Evolutionary conservation across 208 protist genomes (phyloP).

Genomic region (Crithidia acanthocephali): DNA sequence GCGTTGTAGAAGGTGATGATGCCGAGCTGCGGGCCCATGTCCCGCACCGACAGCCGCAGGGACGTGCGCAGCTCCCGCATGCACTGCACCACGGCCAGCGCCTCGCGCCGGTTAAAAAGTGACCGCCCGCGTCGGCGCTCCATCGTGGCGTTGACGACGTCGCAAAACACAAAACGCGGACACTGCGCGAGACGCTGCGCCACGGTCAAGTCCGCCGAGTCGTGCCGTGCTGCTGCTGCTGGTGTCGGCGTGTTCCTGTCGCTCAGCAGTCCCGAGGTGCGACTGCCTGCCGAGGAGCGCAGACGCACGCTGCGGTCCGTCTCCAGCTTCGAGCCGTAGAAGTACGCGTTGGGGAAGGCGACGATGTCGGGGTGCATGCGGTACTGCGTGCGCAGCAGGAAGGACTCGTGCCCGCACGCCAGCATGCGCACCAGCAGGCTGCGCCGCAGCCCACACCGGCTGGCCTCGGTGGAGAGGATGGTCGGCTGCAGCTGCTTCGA

Average conservation of each 20-base stretch:
- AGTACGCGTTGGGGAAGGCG: constrained; percentile 83
- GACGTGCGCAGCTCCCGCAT: constrained; percentile 72
- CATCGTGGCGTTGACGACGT: constrained; percentile 63
- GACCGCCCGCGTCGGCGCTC: constrained; percentile 46
- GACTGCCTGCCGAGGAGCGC: constrained; percentile 9
- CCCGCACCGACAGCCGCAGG: constrained; percentile 50
- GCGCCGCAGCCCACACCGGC: constrained; percentile 55
- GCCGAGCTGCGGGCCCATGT: constrained; percentile 57
- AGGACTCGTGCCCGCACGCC: constrained; percentile 53
- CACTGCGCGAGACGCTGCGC: constrained; percentile 27
- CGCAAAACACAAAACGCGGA: constrained; percentile 74
- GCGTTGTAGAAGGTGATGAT: constrained; percentile 91
- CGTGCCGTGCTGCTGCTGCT: not conserved
- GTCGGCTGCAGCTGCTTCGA: constrained; percentile 92
- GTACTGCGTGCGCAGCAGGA: constrained; percentile 86
- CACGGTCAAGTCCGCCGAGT: constrained; percentile 1
- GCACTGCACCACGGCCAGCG: constrained; percentile 57
- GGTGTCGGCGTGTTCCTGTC: not conserved
- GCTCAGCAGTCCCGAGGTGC: constrained; percentile 6
- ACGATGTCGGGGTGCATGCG: constrained; percentile 92
- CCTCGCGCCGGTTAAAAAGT: constrained; percentile 55
- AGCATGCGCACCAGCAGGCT: constrained; percentile 84
- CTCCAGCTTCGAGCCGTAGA: constrained; percentile 72
- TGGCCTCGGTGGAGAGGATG: constrained; percentile 65
- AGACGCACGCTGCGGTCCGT: constrained; percentile 47